These are phyloP conservation scores for Helianthus annuus DNA, from an alignment of 129 eudicot species.

Conservation along the genomic window DNA sequence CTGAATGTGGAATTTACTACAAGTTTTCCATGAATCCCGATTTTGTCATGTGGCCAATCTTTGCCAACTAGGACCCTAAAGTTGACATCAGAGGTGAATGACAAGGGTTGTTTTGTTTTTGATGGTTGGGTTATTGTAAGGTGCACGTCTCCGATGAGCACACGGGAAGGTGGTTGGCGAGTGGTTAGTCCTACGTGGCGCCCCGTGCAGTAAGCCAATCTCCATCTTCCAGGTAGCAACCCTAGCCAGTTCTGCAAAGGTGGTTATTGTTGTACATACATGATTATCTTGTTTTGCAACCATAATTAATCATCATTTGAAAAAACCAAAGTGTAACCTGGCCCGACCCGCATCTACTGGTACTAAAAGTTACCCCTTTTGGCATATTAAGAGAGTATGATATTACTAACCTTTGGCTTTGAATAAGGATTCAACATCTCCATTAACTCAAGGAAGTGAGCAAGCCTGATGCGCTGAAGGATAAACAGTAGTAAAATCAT, in stretches of 20 bases:
- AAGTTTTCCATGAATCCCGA: conserved; percentile 67
- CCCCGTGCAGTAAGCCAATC: conserved; percentile 79
- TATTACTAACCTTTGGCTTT: conserved; percentile 58
- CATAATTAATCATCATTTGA: neutral
- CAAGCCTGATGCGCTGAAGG: conserved; percentile 72
- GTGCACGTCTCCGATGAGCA: conserved; percentile 67
- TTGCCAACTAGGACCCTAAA: conserved; percentile 59
- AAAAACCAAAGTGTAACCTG: neutral
- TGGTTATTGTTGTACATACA: neutral
- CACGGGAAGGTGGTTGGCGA: conserved; percentile 78
- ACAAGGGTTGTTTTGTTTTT: conserved; percentile 45
- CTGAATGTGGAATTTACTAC: conserved; percentile 51
- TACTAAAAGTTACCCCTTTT: conserved; percentile 1
- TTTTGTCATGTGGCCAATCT: conserved; percentile 80
- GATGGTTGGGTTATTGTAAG: conserved; percentile 52
- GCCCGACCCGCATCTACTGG: neutral
- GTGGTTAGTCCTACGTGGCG: conserved; percentile 84
- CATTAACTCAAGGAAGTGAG: conserved; percentile 92
- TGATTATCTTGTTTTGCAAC: neutral
- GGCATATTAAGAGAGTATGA: neutral
- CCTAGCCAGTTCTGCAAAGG: conserved; percentile 72
- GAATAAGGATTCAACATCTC: conserved; percentile 90
- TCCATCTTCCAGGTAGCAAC: conserved; percentile 88
- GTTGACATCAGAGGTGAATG: conserved; percentile 52
- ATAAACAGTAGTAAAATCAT: conserved; percentile 12